Percentiles rank a stretch among this genome's conserved stretches.
Conservation (phyloP, 139 green algal species). For the Micromonas commoda region DNA sequence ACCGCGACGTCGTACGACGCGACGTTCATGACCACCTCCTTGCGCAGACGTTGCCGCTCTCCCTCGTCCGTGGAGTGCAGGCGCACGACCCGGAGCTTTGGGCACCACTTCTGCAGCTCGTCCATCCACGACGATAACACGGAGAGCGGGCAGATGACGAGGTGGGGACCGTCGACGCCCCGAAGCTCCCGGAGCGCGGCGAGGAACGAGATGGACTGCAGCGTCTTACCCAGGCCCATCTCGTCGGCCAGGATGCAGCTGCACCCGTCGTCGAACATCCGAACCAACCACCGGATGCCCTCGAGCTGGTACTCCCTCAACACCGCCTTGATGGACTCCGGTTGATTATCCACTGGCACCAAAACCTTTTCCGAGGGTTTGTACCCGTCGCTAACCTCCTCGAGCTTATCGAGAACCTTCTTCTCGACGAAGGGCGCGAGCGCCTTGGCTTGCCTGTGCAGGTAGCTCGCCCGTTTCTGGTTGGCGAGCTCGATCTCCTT, state of each 20-base stretch:
- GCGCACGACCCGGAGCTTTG: slow-evolving; percentile 19
- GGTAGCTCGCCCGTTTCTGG: neutral
- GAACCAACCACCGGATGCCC: slow-evolving; percentile 5
- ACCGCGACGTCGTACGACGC: slow-evolving; percentile 28
- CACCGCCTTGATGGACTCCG: slow-evolving; percentile 17
- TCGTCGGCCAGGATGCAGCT: slow-evolving; percentile 78
- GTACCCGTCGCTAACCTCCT: neutral
- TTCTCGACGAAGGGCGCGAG: neutral
- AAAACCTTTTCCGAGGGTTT: slow-evolving; percentile 14
- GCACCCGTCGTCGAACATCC: slow-evolving; percentile 14
- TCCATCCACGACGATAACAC: slow-evolving; percentile 82
- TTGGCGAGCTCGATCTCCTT: neutral
- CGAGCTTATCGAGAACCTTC: neutral
- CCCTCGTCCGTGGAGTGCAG: slow-evolving; percentile 34
- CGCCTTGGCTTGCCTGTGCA: slow-evolving; percentile 3
- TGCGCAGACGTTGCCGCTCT: slow-evolving; percentile 2
- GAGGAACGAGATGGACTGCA: slow-evolving; percentile 60
- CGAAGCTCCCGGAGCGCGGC: slow-evolving; percentile 38
- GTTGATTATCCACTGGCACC: slow-evolving; percentile 21
- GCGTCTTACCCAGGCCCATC: slow-evolving; percentile 88
- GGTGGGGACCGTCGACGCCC: slow-evolving; percentile 42
- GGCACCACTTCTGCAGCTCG: slow-evolving; percentile 56
- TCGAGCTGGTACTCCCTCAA: slow-evolving; percentile 30
- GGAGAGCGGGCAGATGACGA: slow-evolving; percentile 61
- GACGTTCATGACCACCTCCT: slow-evolving; percentile 12